phyloP scores from a whole-genome alignment of 768 basidiomycete genomes.

The Phaeotremella fagi region DNA sequence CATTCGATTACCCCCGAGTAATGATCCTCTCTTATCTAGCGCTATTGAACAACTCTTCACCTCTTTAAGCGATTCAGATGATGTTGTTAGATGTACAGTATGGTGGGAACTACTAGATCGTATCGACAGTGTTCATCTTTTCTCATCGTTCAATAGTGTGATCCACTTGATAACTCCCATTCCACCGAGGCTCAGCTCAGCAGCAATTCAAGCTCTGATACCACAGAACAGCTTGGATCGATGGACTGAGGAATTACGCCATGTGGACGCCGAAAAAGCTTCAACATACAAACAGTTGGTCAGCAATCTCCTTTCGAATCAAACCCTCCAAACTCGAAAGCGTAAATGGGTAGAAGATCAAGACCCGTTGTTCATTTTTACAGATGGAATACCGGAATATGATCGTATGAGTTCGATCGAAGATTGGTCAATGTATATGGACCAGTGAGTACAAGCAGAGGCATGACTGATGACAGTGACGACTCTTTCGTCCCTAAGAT shows the following conservation, averaged over 20 bases:
- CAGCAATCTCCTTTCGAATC: too few species aligned
- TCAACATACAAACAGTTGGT: too few species aligned
- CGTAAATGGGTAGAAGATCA: constrained; percentile 6
- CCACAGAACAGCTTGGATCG: not conserved
- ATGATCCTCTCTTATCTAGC: not conserved
- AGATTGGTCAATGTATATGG: too few species aligned
- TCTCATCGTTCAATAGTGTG: constrained; percentile 2
- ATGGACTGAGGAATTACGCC: not conserved
- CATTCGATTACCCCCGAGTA: not conserved
- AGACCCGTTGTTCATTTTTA: not conserved
- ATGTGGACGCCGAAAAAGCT: too few species aligned
- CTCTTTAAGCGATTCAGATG: not conserved
- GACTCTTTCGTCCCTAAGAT: not conserved
- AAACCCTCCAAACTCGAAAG: too few species aligned
- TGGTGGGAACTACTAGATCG: constrained; percentile 18
- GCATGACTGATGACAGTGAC: not conserved
- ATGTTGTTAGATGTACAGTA: constrained; percentile 2
- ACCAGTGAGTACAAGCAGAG: too few species aligned
- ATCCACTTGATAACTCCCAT: constrained; percentile 11
- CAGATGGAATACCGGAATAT: not conserved
- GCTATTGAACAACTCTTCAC: not conserved
- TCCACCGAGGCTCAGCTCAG: not conserved
- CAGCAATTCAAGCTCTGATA: constrained; percentile 1
- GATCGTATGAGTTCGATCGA: too few species aligned
- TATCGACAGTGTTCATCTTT: not conserved